A percentile compares a stretch with the other conserved stretches of the same genome.
phyloP scores from a whole-genome alignment of 768 basidiomycete genomes.

The Suillus subluteus region DNA sequence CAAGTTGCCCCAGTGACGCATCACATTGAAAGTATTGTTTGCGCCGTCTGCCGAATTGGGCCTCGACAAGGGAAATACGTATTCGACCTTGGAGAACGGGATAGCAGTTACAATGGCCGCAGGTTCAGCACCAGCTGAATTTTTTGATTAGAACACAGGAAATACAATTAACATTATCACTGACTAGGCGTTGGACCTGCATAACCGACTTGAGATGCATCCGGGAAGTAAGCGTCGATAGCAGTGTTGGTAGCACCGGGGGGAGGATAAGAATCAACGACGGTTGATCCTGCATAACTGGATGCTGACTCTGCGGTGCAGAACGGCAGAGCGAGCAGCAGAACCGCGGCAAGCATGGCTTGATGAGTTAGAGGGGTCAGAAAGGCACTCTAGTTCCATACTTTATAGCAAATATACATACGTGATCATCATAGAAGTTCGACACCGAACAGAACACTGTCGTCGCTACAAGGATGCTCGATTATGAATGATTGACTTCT shows the following conservation, averaged over 20 bases:
- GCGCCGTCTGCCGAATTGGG: conserved; percentile 39
- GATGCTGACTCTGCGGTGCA: conserved; percentile 30
- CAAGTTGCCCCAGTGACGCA: conserved; percentile 51
- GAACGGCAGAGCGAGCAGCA: conserved; percentile 14
- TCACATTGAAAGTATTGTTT: conserved; percentile 44
- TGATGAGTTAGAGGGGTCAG: neutral
- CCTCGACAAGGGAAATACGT: conserved; percentile 45
- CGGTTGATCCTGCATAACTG: conserved; percentile 46
- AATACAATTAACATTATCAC: conserved; percentile 15
- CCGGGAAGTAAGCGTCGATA: conserved; percentile 43
- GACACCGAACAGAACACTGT: too few relatives aligned
- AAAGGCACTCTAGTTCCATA: neutral
- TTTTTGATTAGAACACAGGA: neutral
- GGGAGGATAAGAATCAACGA: conserved; percentile 47
- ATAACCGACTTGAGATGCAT: conserved; percentile 46
- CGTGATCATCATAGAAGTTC: neutral
- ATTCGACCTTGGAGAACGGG: conserved; percentile 37
- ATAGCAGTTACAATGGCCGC: conserved; percentile 47
- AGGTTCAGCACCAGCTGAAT: conserved; percentile 47
- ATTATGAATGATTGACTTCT: too few relatives aligned
- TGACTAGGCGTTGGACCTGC: conserved; percentile 52
- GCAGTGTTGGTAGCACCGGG: conserved; percentile 39
- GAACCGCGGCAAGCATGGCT: conserved; percentile 9
- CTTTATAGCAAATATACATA: neutral
- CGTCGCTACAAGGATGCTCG: too few relatives aligned